Percentiles rank a stretch among this genome's conserved stretches.
phyloP scores from a whole-genome alignment of 2,329 filamentous ascomycete genomes.

The Gnomoniopsis sp. region DNA sequence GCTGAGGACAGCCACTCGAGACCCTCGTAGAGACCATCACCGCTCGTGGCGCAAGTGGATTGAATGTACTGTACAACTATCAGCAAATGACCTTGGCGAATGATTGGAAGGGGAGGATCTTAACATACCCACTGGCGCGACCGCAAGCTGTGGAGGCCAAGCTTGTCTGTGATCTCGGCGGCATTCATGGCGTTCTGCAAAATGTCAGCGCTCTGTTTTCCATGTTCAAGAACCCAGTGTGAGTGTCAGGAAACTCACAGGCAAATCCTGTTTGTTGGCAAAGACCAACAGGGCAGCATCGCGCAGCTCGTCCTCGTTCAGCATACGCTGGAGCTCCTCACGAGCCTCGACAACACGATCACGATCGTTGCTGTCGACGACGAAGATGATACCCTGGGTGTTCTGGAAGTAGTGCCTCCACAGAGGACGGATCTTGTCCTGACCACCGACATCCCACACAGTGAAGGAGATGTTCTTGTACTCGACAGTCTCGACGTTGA shows the following conservation, averaged over 20 bases:
- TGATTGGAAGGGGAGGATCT: not conserved
- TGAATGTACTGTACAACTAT: constrained; percentile 76
- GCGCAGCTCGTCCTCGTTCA: constrained; percentile 98
- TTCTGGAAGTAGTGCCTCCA: constrained; percentile 99
- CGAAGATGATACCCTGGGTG: constrained; percentile 99
- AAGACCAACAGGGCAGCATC: constrained; percentile 96
- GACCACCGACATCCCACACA: constrained; percentile 99
- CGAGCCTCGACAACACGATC: constrained; percentile 96
- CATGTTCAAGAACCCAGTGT: constrained; percentile 7
- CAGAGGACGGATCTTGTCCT: constrained; percentile 99
- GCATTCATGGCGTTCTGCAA: constrained; percentile 97
- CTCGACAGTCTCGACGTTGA: constrained; percentile 99
- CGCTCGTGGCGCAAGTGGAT: constrained; percentile 97
- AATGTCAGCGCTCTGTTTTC: constrained; percentile 24
- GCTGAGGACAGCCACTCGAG: constrained; percentile 88
- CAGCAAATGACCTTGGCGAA: constrained; percentile 1
- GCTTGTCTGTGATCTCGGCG: constrained; percentile 99
- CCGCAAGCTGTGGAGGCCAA: constrained; percentile 97
- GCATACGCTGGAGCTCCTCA: constrained; percentile 95
- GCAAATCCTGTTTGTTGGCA: constrained; percentile 99
- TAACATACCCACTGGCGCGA: constrained; percentile 94
- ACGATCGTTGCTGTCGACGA: constrained; percentile 98
- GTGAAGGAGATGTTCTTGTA: constrained; percentile 99
- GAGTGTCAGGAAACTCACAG: constrained; percentile 55
- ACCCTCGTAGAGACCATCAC: constrained; percentile 99